phyloP scores from a whole-genome alignment of 1,139 yeast genomes.

The Candida anutae region DNA sequence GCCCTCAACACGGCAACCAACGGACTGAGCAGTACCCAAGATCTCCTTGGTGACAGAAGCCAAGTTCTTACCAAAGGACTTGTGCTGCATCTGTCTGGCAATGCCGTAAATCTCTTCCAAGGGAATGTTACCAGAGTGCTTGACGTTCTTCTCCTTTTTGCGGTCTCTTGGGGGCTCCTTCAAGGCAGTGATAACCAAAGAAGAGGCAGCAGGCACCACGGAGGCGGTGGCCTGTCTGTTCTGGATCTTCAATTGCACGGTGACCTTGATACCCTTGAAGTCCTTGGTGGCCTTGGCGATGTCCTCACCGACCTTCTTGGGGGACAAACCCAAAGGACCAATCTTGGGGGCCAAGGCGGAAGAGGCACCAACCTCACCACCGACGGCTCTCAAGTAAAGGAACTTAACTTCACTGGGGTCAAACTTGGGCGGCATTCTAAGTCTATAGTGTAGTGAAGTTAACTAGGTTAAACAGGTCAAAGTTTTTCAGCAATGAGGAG shows the following conservation, averaged over 20 bases:
- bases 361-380: slow-evolving; percentile 99
- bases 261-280: slow-evolving; percentile 98
- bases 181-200: slow-evolving; percentile 97
- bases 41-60: slow-evolving; percentile 97
- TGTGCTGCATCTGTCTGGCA: slow-evolving; percentile 96
- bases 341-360: slow-evolving; percentile 99
- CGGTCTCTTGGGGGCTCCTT: slow-evolving; percentile 99
- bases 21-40: slow-evolving; percentile 99
- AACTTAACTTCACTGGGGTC: slow-evolving; percentile 98
- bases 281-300: slow-evolving; percentile 99
- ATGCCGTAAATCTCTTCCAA: slow-evolving; percentile 94
- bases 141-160: slow-evolving; percentile 99
- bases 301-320: slow-evolving; percentile 99
- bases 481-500: too few relatives aligned
- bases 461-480: too few relatives aligned
- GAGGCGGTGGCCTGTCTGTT: slow-evolving; percentile 99
- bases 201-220: slow-evolving; percentile 99
- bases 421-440: slow-evolving; percentile 85
- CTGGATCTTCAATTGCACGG: slow-evolving; percentile 97
- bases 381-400: slow-evolving; percentile 99
- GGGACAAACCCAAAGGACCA: slow-evolving; percentile 99
- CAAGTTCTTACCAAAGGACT: slow-evolving; percentile 96
- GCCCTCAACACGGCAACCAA: slow-evolving; percentile 98
- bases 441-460: too few relatives aligned
- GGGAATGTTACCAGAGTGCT: slow-evolving; percentile 98